These are phyloP conservation scores for Raphanus hybrid DNA, from an alignment of 441 rosid species.

Conservation along the genomic window DNA sequence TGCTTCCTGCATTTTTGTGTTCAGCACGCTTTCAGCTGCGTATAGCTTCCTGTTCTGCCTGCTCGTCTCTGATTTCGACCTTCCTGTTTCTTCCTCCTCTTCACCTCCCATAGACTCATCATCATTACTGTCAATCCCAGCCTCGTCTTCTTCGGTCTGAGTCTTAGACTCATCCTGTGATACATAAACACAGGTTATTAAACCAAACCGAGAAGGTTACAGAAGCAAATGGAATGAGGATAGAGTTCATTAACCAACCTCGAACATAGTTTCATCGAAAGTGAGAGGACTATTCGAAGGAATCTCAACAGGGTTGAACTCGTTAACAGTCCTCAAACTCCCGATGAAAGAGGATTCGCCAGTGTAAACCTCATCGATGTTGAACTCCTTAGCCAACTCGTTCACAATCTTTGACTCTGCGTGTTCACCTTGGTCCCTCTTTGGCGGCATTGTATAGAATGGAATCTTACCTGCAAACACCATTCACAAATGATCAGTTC, in stretches of 20 bases:
- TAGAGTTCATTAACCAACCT: slow-evolving; percentile 58
- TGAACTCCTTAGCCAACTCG: slow-evolving; percentile 81
- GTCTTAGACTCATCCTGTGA: slow-evolving; percentile 31
- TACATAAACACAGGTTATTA: not conserved
- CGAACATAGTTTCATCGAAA: slow-evolving; percentile 76
- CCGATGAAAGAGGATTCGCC: slow-evolving; percentile 89
- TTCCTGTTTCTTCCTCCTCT: slow-evolving; percentile 45
- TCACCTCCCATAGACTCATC: slow-evolving; percentile 61
- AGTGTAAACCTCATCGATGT: slow-evolving; percentile 79
- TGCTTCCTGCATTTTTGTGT: slow-evolving; percentile 69
- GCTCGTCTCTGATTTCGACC: slow-evolving; percentile 43
- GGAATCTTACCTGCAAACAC: slow-evolving; percentile 81
- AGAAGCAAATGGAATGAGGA: slow-evolving; percentile 12
- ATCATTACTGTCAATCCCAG: slow-evolving; percentile 30
- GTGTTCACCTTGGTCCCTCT: slow-evolving; percentile 67
- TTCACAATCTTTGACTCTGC: slow-evolving; percentile 78
- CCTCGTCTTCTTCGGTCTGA: slow-evolving; percentile 23
- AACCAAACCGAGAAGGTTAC: not conserved
- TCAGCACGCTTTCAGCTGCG: slow-evolving; percentile 70
- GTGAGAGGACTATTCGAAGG: slow-evolving; percentile 70
- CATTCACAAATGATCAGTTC: not conserved
- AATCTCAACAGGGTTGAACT: slow-evolving; percentile 72
- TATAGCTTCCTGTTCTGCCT: slow-evolving; percentile 80
- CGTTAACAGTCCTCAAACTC: slow-evolving; percentile 73
- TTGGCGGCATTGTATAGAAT: slow-evolving; percentile 86